phyloP scores from a whole-genome alignment of 495 filamentous ascomycete species.

The Lasiosphaeria ovina region DNA sequence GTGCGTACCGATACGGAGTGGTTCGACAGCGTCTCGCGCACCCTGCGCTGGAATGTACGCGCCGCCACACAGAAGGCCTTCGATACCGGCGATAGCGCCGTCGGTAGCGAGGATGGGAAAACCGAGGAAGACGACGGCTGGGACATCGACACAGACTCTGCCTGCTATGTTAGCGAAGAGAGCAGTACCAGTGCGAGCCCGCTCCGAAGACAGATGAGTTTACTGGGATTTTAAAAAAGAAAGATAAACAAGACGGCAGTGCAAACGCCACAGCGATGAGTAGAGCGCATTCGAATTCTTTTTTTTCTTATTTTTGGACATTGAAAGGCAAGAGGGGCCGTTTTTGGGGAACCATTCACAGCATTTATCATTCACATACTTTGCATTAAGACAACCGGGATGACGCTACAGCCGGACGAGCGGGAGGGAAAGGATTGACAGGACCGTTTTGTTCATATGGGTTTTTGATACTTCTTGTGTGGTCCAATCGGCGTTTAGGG shows the following conservation, averaged over 20 bases:
- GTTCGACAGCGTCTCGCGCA: conserved; percentile 90
- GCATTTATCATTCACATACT: too few species aligned
- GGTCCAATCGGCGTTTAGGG: too few species aligned
- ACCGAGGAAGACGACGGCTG: conserved; percentile 58
- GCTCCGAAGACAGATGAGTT: conserved; percentile 65
- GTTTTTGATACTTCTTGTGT: too few species aligned
- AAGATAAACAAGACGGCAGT: neutral
- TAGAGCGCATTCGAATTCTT: neutral
- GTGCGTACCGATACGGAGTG: conserved; percentile 78
- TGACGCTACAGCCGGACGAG: too few species aligned
- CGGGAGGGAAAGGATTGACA: too few species aligned
- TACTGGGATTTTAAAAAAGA: conserved; percentile 48
- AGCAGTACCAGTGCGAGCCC: conserved; percentile 61
- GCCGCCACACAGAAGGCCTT: conserved; percentile 84
- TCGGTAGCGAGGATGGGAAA: conserved; percentile 31
- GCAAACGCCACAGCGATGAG: neutral
- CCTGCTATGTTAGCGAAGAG: conserved; percentile 63
- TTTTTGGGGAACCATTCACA: neutral
- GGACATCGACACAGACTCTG: conserved; percentile 84
- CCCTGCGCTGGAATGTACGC: conserved; percentile 88
- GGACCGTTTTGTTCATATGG: too few species aligned
- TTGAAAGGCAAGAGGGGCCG: neutral
- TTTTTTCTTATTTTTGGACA: conserved; percentile 6
- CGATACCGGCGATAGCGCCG: conserved; percentile 43
- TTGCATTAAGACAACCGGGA: too few species aligned